These are phyloP conservation scores for Xerocomellus chrysenteron DNA, from an alignment of 768 basidiomycete species.

Conservation along the genomic window DNA sequence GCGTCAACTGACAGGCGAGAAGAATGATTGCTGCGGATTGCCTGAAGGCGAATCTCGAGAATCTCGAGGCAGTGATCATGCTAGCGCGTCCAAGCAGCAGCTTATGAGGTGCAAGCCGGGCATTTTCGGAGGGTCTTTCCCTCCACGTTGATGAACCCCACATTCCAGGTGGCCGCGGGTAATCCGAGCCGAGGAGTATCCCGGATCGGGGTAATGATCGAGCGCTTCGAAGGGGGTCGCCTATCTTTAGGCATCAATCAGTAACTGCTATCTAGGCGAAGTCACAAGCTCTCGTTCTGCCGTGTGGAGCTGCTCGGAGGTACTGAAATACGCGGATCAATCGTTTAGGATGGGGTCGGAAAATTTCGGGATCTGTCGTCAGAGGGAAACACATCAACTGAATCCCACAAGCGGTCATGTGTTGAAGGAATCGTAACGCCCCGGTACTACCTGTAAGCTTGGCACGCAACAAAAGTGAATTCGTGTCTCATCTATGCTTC, in stretches of 20 bases:
- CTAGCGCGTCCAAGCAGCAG: no score
- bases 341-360: constrained; percentile 7
- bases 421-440: neutral
- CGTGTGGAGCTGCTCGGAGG: neutral
- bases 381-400: neutral
- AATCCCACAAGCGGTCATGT: neutral
- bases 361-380: constrained; percentile 3
- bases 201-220: neutral
- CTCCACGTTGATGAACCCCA: neutral
- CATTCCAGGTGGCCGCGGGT: constrained; percentile 1
- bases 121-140: neutral
- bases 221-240: constrained; percentile 2
- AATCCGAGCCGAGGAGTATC: neutral
- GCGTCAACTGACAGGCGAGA: constrained; percentile 15
- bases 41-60: neutral
- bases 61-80: neutral
- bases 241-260: neutral
- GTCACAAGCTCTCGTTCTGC: no score
- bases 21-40: no score
- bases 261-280: neutral
- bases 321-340: neutral
- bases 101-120: no score
- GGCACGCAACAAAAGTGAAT: neutral
- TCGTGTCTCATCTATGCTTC: constrained; percentile 9
- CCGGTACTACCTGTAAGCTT: neutral